Percentiles rank a stretch among this genome's conserved stretches.
phyloP scores from a whole-genome alignment of 495 filamentous ascomycete species.

The Penicillium flavigenum region DNA sequence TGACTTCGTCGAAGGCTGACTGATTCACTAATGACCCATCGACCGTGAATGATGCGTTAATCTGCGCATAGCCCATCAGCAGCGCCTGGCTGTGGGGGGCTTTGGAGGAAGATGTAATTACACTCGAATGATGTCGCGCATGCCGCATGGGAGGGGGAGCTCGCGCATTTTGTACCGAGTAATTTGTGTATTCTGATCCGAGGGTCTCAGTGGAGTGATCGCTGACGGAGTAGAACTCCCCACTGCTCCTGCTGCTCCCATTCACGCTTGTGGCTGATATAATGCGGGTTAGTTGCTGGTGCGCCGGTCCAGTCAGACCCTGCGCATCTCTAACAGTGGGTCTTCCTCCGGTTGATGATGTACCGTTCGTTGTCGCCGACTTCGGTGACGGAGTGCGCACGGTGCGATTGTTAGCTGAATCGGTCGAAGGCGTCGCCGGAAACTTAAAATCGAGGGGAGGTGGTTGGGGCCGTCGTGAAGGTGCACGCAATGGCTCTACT shows the following conservation, averaged over 20 bases:
- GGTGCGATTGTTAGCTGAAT: constrained; percentile 32
- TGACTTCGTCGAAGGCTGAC: constrained; percentile 90
- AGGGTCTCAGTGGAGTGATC: constrained; percentile 93
- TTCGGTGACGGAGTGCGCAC: constrained; percentile 38
- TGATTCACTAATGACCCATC: constrained; percentile 91
- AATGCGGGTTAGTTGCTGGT: constrained; percentile 65
- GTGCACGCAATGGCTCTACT: constrained; percentile 27
- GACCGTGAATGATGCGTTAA: constrained; percentile 87
- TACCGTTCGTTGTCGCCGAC: constrained; percentile 22
- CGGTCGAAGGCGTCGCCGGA: constrained; percentile 47
- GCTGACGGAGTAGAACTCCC: constrained; percentile 90
- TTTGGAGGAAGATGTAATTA: constrained; percentile 43
- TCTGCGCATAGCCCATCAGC: constrained; percentile 97
- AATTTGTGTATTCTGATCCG: constrained; percentile 82
- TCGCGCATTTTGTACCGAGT: constrained; percentile 51
- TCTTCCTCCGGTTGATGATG: constrained; percentile 17
- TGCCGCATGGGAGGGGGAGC: constrained; percentile 51
- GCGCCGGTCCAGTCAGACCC: constrained; percentile 40
- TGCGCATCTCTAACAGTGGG: constrained; percentile 20
- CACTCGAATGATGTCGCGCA: constrained; percentile 60
- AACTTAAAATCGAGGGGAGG: constrained; percentile 68
- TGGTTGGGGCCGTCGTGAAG: constrained; percentile 39
- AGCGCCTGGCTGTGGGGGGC: constrained; percentile 65
- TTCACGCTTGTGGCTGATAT: constrained; percentile 68
- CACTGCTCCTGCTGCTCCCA: constrained; percentile 76